Base-by-base conservation (phyloP, 495 filamentous ascomycete species). In the Aspergillus affinis region DNA sequence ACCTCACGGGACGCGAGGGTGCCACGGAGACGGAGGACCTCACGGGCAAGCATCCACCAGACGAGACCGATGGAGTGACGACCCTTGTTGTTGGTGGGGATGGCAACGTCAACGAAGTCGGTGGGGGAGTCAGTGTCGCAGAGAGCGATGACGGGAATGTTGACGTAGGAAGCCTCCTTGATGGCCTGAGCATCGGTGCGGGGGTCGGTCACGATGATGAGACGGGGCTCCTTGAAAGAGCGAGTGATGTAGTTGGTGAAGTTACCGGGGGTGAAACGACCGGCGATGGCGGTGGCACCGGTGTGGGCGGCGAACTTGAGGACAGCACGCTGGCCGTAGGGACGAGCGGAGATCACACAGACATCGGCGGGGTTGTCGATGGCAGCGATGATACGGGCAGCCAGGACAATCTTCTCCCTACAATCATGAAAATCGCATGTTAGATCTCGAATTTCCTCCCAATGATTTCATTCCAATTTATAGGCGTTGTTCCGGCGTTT, bases 241-340 rank as follows among this genome's bases (percentile, higher is more conserved):
- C 94, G 95, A 78, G 94, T 98, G 88, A 97, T 98, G 90, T 98
- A 98, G 84, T 98, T 98, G 86, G 94, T 98, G 89, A 98, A 98
- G 79, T 95, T 97, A 86, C 94, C 94, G 72, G 94, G 94, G 73
- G 94, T 98, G 88, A 98, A 98, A 78, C 94, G 93, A 83, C 94
- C 94, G 70, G 94, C 95, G 75, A 98, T 98, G 75, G 94, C 91
- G 72, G 91, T 90, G 73, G 93, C 92, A 79, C 94, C 93, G 67
- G 93, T 98, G 86, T 98, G 92, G 61, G 90, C 81, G 69, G 93
- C 93, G 83, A 97, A 98, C 86, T 98, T 98, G 76, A 98, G 88
- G 78, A 97, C 94, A 73, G 94, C 93, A 80, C 94, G 94, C 84
- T 98, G 94, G 63, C 94, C 94, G 78, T 97, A 98, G 76, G 94